Evolutionary conservation across 148 eudicot genomes (phyloP).

Genomic region (Polygonum aviculare): DNA sequence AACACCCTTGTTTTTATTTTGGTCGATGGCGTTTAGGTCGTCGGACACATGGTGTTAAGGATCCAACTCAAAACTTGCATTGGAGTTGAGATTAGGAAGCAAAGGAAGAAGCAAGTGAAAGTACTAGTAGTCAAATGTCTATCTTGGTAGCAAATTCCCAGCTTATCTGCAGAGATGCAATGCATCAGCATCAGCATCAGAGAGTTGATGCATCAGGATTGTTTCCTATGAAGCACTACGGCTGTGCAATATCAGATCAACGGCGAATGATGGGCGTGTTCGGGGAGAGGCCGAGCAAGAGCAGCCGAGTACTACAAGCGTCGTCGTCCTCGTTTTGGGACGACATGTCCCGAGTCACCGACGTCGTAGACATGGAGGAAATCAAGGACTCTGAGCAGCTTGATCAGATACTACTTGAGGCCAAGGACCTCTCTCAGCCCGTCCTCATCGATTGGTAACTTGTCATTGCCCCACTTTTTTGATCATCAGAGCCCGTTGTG

Average conservation of each 20-base stretch:
- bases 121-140: background rate
- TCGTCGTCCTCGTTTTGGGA: background rate
- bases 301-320: background rate
- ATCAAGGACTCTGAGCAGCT: conserved; percentile 53
- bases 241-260: background rate
- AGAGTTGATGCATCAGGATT: background rate
- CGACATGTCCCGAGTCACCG: background rate
- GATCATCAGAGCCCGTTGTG: no score
- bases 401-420: conserved; percentile 42
- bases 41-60: background rate
- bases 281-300: background rate
- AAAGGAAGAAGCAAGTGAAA: background rate
- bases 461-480: no score
- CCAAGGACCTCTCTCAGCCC: conserved; percentile 47
- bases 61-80: no score
- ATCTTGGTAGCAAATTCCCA: background rate
- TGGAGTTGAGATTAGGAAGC: background rate
- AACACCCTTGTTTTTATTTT: background rate
- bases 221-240: background rate
- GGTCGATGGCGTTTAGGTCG: background rate
- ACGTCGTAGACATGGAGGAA: conserved; percentile 47
- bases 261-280: background rate
- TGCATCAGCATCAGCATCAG: background rate
- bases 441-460: conserved; percentile 70
- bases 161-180: background rate